phyloP scores from a whole-genome alignment of 495 filamentous ascomycete genomes.

The Lepraria neglecta region DNA sequence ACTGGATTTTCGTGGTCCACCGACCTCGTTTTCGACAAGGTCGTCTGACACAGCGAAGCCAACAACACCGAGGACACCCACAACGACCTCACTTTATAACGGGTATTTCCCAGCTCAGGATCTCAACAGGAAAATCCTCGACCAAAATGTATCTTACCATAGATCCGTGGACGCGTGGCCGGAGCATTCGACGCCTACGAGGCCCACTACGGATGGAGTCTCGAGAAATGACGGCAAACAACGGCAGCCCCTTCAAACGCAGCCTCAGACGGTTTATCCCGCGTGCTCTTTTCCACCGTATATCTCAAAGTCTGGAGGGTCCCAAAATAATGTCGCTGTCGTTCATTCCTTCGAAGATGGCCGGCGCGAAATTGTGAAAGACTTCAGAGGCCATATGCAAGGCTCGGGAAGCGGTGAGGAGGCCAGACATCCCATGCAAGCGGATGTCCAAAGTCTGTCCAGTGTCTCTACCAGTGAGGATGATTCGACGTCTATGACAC shows the following conservation, averaged over 20 bases:
- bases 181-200: background rate
- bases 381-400: no score
- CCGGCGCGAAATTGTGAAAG: background rate
- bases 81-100: background rate
- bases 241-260: background rate
- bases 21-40: background rate
- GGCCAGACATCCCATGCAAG: background rate
- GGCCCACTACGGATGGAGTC: no score
- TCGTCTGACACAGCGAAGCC: background rate
- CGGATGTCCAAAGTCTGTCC: background rate
- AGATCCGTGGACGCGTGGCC: background rate
- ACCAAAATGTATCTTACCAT: no score
- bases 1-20: background rate
- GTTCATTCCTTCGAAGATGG: background rate
- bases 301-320: background rate
- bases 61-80: background rate
- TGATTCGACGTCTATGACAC: background rate
- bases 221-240: background rate
- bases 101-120: background rate
- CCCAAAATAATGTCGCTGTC: background rate
- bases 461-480: background rate
- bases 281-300: background rate
- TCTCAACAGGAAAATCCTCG: background rate
- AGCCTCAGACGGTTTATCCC: background rate
- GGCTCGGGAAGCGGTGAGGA: background rate